phyloP scores from a whole-genome alignment of 495 filamentous ascomycete genomes.

The Trichoderma orchidacearum region DNA sequence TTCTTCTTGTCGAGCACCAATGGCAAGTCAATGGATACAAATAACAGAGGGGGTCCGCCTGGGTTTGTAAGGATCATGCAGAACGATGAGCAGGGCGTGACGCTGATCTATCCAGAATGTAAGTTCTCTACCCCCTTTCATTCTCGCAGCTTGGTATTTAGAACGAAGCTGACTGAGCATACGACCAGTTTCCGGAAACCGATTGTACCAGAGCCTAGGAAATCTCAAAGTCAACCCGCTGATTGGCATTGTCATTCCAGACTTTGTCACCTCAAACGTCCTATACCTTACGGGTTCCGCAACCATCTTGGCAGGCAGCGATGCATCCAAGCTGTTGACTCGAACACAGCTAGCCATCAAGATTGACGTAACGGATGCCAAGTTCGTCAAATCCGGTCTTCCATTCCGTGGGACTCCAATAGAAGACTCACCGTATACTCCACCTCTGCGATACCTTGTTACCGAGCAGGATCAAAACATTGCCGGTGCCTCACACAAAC shows the following conservation, averaged over 20 bases:
- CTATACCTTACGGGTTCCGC: constrained; percentile 55
- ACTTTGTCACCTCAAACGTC: constrained; percentile 55
- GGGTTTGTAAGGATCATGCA: constrained; percentile 57
- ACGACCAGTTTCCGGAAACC: constrained; percentile 52
- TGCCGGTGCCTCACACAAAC: not conserved
- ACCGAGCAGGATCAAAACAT: constrained; percentile 9
- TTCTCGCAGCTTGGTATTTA: not conserved
- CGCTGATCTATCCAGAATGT: constrained; percentile 55
- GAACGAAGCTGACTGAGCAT: not conserved
- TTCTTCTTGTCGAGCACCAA: constrained; percentile 62
- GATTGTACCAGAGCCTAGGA: constrained; percentile 68
- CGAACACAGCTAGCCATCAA: constrained; percentile 58
- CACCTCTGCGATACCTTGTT: constrained; percentile 18
- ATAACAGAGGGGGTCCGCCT: constrained; percentile 59
- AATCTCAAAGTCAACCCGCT: constrained; percentile 54
- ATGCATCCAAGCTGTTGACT: constrained; percentile 44
- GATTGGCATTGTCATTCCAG: constrained; percentile 53
- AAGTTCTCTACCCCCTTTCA: not conserved
- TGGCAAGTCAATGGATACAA: constrained; percentile 65
- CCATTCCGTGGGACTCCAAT: constrained; percentile 45
- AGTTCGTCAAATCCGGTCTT: constrained; percentile 48
- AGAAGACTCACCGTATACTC: constrained; percentile 56
- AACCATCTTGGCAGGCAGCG: constrained; percentile 45
- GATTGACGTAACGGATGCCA: constrained; percentile 42
- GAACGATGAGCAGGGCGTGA: constrained; percentile 30